These are phyloP conservation scores for Lignosus rhinocerotis DNA, from an alignment of 1,284 basidiomycete species.

Conservation along the genomic window DNA sequence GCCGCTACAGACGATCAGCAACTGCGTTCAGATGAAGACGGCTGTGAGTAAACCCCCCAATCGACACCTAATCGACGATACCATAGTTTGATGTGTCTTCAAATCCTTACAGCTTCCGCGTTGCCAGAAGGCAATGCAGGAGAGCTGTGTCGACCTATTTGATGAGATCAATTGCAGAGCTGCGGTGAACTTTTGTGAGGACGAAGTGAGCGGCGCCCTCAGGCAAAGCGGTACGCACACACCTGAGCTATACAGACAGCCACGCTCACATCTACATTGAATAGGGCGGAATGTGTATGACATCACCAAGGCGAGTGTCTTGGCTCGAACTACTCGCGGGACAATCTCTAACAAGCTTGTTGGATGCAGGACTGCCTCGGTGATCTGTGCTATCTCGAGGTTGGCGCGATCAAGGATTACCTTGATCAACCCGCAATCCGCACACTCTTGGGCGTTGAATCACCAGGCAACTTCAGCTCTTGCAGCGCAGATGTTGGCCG, in stretches of 20 bases:
- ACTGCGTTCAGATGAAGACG: conserved; percentile 61
- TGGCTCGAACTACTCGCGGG: neutral
- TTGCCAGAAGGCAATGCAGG: conserved; percentile 49
- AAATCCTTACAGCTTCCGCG: conserved; percentile 46
- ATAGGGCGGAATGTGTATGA: conserved; percentile 69
- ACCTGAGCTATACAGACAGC: neutral
- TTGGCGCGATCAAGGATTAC: conserved; percentile 47
- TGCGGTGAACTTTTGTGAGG: conserved; percentile 63
- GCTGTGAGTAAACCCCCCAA: conserved; percentile 41
- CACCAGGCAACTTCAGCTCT: conserved; percentile 52
- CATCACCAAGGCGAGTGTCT: conserved; percentile 56
- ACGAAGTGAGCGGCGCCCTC: conserved; percentile 52
- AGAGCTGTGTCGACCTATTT: conserved; percentile 53
- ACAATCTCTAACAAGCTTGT: neutral
- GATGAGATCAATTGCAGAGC: conserved; percentile 64
- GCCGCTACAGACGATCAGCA: conserved; percentile 57
- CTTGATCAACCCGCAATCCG: conserved; percentile 60
- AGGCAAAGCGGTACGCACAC: conserved; percentile 49
- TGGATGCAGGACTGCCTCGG: conserved; percentile 46
- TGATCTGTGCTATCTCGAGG: conserved; percentile 59
- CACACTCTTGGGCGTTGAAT: conserved; percentile 58
- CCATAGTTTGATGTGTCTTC: neutral
- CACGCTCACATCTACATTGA: neutral
- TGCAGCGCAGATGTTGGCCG: conserved; percentile 55
- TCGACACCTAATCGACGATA: neutral